Evolutionary conservation across 2,329 filamentous ascomycete genomes (phyloP).

Genomic region (Cytospora mali): DNA sequence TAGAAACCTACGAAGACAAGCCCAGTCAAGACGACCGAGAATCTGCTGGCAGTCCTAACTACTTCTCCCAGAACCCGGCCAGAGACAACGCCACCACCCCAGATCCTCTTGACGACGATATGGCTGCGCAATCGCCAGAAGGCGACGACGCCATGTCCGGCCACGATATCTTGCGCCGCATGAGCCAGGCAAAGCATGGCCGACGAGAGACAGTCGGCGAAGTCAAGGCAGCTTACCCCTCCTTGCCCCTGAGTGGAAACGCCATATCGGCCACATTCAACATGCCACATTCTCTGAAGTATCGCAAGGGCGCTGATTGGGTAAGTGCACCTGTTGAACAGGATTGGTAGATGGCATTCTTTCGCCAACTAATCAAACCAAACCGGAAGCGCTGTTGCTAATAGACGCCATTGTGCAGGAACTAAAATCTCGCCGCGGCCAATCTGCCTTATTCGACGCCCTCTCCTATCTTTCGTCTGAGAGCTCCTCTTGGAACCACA

Average conservation of each 20-base stretch:
- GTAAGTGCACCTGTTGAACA: slow-evolving; percentile 47
- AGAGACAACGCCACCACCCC: slow-evolving; percentile 34
- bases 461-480: slow-evolving; percentile 86
- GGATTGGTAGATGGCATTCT: not conserved
- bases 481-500: slow-evolving; percentile 85
- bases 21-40: slow-evolving; percentile 28
- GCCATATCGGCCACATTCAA: slow-evolving; percentile 69
- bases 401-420: slow-evolving; percentile 56
- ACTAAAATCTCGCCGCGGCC: slow-evolving; percentile 76
- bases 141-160: slow-evolving; percentile 39
- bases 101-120: slow-evolving; percentile 27
- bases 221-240: slow-evolving; percentile 58
- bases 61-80: slow-evolving; percentile 35
- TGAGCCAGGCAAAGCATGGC: slow-evolving; percentile 48
- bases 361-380: not conserved
- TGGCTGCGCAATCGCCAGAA: slow-evolving; percentile 26
- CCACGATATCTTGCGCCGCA: slow-evolving; percentile 46
- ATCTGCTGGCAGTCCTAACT: slow-evolving; percentile 32
- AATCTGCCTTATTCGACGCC: slow-evolving; percentile 90
- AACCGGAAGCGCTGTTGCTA: not conserved
- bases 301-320: slow-evolving; percentile 63
- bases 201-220: slow-evolving; percentile 56
- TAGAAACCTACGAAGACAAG: slow-evolving; percentile 37
- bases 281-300: slow-evolving; percentile 61
- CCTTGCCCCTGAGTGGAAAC: slow-evolving; percentile 63